Percentiles rank a stretch among this genome's conserved stretches.
Evolutionary conservation across 225 moss, liverwort and hornwort genomes (phyloP).

Genomic region (Thuidium tamariscinum): DNA sequence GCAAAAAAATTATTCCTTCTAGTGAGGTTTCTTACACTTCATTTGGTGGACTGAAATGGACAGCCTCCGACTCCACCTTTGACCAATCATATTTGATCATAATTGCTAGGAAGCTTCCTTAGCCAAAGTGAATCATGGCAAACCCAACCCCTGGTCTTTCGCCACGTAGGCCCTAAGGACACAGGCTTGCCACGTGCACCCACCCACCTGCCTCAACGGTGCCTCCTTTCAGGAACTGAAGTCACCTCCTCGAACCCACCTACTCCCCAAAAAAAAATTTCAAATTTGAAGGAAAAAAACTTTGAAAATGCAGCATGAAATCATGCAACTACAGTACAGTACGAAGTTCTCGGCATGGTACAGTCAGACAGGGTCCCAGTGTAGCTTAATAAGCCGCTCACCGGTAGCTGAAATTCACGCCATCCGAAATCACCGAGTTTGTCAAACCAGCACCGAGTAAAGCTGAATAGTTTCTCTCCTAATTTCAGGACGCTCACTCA

Average conservation of each 20-base stretch:
- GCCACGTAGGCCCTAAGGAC: neutral
- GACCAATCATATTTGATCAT: no score
- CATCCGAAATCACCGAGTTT: no score
- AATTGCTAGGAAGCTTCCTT: neutral
- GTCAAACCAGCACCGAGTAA: no score
- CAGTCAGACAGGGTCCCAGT: neutral
- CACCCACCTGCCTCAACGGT: neutral
- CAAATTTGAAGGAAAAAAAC: no score
- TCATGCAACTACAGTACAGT: neutral
- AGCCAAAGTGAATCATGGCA: neutral
- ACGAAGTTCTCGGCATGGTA: neutral
- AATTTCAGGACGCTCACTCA: no score
- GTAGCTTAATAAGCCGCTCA: no score
- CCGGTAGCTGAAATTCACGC: no score
- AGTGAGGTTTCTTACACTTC: no score
- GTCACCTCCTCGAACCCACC: neutral
- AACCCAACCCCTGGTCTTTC: neutral
- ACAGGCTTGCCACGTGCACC: neutral
- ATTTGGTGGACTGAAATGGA: no score
- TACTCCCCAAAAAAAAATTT: neutral
- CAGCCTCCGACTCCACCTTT: no score
- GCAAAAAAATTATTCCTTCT: no score
- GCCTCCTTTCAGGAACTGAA: neutral
- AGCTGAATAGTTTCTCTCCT: no score
- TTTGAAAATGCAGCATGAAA: neutral